phyloP scores from a whole-genome alignment of 257 asterid species.

The Solanum ossicruentum region DNA sequence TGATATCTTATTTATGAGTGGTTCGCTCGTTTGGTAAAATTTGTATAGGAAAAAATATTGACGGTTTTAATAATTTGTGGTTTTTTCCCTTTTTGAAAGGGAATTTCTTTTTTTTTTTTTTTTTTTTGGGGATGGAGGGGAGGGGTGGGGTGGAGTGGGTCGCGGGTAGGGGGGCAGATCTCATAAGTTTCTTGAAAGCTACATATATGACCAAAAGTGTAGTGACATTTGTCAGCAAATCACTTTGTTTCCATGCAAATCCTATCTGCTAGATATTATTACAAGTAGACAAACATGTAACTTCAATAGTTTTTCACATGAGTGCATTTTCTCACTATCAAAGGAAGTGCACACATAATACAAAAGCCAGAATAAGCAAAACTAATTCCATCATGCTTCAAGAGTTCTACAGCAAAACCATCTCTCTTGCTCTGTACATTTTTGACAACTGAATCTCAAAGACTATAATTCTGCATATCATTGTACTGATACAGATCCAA shows the following conservation, averaged over 20 bases:
- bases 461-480: background rate
- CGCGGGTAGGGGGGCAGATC: no score
- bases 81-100: no score
- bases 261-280: background rate
- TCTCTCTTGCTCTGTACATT: background rate
- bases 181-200: background rate
- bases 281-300: background rate
- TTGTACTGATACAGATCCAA: background rate
- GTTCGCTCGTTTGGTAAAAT: no score
- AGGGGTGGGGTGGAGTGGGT: no score
- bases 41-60: no score
- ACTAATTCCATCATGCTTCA: background rate
- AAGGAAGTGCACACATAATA: background rate
- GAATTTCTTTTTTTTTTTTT: no score
- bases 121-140: no score
- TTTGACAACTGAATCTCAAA: background rate
- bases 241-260: background rate
- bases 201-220: background rate
- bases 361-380: background rate
- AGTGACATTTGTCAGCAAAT: background rate
- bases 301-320: background rate
- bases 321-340: background rate
- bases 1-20: no score
- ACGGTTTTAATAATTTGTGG: no score
- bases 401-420: background rate